Evolutionary conservation across 1,284 basidiomycete genomes (phyloP).

Genomic region (Naganishia cerealis): DNA sequence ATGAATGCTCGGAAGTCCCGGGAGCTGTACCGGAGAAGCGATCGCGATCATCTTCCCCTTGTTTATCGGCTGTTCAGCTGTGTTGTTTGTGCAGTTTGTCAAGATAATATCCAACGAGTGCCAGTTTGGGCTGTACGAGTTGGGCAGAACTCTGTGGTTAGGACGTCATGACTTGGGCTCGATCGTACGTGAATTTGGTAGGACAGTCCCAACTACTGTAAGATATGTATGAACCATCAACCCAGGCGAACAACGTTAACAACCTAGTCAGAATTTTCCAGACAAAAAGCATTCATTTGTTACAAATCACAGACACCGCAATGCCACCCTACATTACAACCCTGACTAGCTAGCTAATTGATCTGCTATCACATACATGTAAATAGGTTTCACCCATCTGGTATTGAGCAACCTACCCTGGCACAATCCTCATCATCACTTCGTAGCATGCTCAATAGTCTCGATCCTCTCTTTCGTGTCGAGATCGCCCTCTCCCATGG

Average conservation of each 20-base stretch:
- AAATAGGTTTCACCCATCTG: background rate
- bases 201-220: no score
- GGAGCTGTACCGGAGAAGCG: background rate
- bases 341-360: background rate
- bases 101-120: no score
- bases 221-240: no score
- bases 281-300: background rate
- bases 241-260: no score
- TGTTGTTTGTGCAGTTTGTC: no score
- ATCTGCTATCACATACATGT: background rate
- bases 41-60: background rate
- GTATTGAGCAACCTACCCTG: background rate
- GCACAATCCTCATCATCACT: background rate
- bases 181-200: no score
- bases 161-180: no score
- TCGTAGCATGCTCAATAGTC: slow-evolving; percentile 3
- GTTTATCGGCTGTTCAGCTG: no score
- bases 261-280: background rate
- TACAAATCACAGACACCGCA: background rate
- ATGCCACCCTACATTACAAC: background rate
- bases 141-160: no score
- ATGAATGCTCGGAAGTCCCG: no score
- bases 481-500: background rate
- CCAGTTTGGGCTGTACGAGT: no score
- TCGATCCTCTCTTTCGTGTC: slow-evolving; percentile 6